Conservation (phyloP, 108 stramenopile genomes). For the Epithemia pelagica region DNA sequence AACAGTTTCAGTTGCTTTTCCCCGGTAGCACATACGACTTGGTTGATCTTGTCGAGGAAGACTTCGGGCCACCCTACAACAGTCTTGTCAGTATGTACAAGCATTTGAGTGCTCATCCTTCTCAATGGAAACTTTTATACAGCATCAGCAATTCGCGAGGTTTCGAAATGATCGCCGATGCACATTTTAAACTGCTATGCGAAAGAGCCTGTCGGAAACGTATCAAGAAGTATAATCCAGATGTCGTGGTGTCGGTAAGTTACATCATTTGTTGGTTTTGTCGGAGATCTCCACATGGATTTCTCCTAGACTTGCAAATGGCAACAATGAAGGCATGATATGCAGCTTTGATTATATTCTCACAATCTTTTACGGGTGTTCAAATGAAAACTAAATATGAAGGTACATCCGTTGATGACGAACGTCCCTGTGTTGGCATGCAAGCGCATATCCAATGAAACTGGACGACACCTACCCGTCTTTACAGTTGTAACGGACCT, state of each 20-base stretch:
- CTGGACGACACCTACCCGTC: conserved; percentile 73
- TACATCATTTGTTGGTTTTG: no score
- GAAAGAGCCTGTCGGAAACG: conserved; percentile 60
- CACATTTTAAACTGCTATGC: conserved; percentile 69
- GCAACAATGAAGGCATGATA: no score
- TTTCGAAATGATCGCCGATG: conserved; percentile 71
- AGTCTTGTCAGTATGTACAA: conserved; percentile 63
- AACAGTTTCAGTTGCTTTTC: conserved; percentile 76
- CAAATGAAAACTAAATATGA: background rate
- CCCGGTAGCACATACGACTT: conserved; percentile 75
- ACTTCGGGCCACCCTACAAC: conserved; percentile 67
- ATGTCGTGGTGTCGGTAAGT: conserved; percentile 72
- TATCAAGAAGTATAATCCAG: conserved; percentile 67
- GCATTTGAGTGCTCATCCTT: conserved; percentile 65
- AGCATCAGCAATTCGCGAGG: conserved; percentile 58
- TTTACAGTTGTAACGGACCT: conserved; percentile 98
- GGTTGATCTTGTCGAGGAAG: conserved; percentile 63
- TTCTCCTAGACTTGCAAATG: no score
- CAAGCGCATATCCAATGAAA: conserved; percentile 66
- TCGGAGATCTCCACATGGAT: no score
- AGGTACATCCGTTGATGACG: conserved; percentile 94
- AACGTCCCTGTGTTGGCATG: conserved; percentile 84
- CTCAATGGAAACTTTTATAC: conserved; percentile 82
- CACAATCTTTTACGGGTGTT: no score
- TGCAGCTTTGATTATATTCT: no score